Conservation (phyloP, 306 rosid genomes). For the Hippophae tibetana region DNA sequence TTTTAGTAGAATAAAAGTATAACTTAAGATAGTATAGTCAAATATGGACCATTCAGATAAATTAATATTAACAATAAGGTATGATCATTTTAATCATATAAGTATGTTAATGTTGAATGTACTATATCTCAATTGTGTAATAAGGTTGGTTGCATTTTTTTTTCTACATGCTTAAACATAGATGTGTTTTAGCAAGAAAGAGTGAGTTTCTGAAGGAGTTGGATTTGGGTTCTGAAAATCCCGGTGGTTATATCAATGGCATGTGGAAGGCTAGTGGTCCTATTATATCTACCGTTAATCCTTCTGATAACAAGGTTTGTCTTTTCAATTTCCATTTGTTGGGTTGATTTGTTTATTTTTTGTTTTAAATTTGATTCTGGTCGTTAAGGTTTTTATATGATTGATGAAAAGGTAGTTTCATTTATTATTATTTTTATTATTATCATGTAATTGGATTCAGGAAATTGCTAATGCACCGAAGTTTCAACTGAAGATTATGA, state of each 20-base stretch:
- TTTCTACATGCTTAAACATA: no score
- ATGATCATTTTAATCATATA: no score
- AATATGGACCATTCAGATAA: no score
- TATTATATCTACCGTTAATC: slow-evolving; percentile 42
- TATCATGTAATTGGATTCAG: slow-evolving; percentile 35
- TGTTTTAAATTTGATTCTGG: not conserved
- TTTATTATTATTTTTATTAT: slow-evolving; percentile 33
- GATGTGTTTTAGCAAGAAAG: slow-evolving; percentile 62
- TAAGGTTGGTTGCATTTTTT: no score
- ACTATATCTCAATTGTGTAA: no score
- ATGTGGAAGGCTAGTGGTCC: slow-evolving; percentile 50
- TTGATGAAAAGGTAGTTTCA: not conserved
- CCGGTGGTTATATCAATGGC: slow-evolving; percentile 60
- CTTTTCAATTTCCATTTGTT: not conserved
- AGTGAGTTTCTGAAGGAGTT: slow-evolving; percentile 51
- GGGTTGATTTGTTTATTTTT: not conserved
- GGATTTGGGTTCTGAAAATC: slow-evolving; percentile 49
- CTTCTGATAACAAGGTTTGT: slow-evolving; percentile 64
- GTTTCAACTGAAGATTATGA: slow-evolving; percentile 71
- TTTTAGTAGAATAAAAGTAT: no score
- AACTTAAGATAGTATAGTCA: no score
- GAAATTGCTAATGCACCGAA: slow-evolving; percentile 62
- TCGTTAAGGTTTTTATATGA: slow-evolving; percentile 7
- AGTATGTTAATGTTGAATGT: no score
- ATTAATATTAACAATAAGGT: no score